Evolutionary conservation across 2,329 filamentous ascomycete genomes (phyloP).

Genomic region (Colletotrichum karsti): DNA sequence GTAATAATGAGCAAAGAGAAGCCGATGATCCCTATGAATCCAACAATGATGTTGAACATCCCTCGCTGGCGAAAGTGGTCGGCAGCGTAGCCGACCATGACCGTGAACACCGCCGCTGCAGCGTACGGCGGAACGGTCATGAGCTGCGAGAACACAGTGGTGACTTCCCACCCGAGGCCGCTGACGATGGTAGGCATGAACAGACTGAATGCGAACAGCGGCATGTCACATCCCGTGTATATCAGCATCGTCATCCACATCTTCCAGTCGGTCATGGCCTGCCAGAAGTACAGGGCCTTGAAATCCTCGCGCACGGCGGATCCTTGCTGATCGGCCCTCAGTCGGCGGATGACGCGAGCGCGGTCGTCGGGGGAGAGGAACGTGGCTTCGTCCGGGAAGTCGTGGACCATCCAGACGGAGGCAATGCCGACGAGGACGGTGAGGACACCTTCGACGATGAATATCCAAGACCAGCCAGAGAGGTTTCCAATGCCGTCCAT

Average conservation of each 20-base stretch:
- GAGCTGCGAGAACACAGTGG: conserved; percentile 71
- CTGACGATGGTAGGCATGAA: conserved; percentile 59
- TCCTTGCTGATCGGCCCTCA: conserved; percentile 76
- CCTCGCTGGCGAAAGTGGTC: conserved; percentile 79
- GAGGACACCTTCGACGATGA: conserved; percentile 74
- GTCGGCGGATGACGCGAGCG: conserved; percentile 73
- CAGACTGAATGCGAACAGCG: conserved; percentile 78
- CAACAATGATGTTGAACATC: conserved; percentile 79
- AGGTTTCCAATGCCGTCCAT: conserved; percentile 71
- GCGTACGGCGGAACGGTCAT: conserved; percentile 82
- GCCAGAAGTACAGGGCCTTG: conserved; percentile 76
- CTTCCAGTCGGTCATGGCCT: conserved; percentile 83
- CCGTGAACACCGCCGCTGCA: conserved; percentile 73
- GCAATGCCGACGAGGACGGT: conserved; percentile 74
- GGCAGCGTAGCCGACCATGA: conserved; percentile 76
- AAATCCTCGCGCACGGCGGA: conserved; percentile 81
- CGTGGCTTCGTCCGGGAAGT: conserved; percentile 80
- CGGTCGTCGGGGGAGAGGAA: conserved; percentile 79
- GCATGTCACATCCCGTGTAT: conserved; percentile 79
- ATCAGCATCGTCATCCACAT: conserved; percentile 79
- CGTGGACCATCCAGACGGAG: conserved; percentile 82
- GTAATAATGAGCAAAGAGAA: conserved; percentile 82
- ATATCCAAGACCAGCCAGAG: conserved; percentile 71
- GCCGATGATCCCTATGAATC: conserved; percentile 76
- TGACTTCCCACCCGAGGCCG: conserved; percentile 36